Conservation (phyloP, 164 flowering plant genomes). For the Liriodendron chinense region DNA sequence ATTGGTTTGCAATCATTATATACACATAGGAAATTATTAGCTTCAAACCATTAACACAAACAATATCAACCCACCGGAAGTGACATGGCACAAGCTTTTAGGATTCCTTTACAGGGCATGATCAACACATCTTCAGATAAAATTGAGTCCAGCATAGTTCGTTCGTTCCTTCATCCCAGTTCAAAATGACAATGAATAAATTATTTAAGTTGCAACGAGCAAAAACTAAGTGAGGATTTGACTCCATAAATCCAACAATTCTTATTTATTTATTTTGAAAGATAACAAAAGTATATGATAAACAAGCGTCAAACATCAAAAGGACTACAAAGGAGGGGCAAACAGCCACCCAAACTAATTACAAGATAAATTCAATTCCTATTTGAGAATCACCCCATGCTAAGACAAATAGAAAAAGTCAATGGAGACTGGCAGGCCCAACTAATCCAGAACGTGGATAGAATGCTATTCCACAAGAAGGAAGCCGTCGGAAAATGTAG, state of each 20-base stretch:
- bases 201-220: neutral
- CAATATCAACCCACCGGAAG: slow-evolving; percentile 62
- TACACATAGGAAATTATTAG: neutral
- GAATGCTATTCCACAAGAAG: too few relatives aligned
- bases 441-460: too few relatives aligned
- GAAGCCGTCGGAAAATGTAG: too few relatives aligned
- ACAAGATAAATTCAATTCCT: too few relatives aligned
- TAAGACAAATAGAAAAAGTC: too few relatives aligned
- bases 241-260: too few relatives aligned
- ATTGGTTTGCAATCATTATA: neutral
- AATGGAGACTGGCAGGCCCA: too few relatives aligned
- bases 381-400: too few relatives aligned
- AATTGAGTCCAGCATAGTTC: slow-evolving; percentile 57
- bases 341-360: too few relatives aligned
- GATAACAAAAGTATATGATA: neutral
- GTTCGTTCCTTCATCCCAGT: slow-evolving; percentile 58
- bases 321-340: neutral
- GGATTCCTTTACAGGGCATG: slow-evolving; percentile 82
- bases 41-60: slow-evolving; percentile 2
- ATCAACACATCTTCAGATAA: slow-evolving; percentile 61
- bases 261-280: too few relatives aligned
- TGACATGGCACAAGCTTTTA: slow-evolving; percentile 88
- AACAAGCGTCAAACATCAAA: neutral
- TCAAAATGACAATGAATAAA: neutral
- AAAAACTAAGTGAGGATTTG: too few relatives aligned